phyloP scores from a whole-genome alignment of 73 alveolate genomes.

The Paramecium pentaurelia region DNA sequence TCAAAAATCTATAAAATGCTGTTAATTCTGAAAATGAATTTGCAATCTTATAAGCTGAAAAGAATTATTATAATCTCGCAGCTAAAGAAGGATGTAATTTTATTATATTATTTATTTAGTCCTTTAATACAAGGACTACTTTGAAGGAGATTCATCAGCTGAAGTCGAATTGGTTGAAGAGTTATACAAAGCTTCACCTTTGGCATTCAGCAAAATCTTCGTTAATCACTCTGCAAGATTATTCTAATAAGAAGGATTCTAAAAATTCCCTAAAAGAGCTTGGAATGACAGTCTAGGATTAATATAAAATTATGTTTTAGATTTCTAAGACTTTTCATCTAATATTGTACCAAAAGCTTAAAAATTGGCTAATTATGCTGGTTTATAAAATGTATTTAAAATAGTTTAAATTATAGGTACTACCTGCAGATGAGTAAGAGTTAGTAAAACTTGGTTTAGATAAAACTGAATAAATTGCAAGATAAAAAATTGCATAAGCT shows the following conservation, averaged over 20 bases:
- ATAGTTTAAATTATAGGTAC: not conserved
- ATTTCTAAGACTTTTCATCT: constrained; percentile 26
- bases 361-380: constrained; percentile 88
- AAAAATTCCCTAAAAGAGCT: constrained; percentile 54
- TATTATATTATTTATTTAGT: constrained; percentile 47
- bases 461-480: not conserved
- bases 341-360: constrained; percentile 50
- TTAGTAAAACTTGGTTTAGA: not conserved
- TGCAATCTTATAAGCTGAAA: constrained; percentile 54
- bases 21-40: not conserved
- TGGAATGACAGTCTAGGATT: constrained; percentile 58
- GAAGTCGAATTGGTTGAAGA: constrained; percentile 51
- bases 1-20: not conserved
- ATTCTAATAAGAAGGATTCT: constrained; percentile 20
- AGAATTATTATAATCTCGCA: constrained; percentile 55
- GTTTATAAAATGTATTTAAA: constrained; percentile 69
- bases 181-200: constrained; percentile 29
- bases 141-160: constrained; percentile 80
- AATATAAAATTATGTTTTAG: constrained; percentile 38
- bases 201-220: constrained; percentile 10
- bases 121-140: constrained; percentile 78
- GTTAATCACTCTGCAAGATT: constrained; percentile 20
- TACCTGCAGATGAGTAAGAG: not conserved
- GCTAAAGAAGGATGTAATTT: constrained; percentile 45
- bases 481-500: not conserved